Base-by-base conservation (phyloP, 1,284 basidiomycete genomes). In the Fomitopsis pinicola region DNA sequence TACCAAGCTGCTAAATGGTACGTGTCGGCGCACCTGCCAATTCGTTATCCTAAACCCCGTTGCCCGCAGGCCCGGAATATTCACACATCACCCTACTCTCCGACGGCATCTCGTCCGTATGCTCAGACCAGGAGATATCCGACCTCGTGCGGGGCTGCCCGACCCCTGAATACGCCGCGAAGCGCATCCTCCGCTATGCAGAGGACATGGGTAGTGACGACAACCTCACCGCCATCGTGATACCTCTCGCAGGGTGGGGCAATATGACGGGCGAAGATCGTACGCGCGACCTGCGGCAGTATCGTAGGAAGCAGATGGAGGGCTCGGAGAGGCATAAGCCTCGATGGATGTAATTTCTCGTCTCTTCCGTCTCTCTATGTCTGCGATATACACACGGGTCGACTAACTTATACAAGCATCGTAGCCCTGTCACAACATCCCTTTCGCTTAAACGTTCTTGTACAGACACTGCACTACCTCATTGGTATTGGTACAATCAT, bases 171-270 rank as follows among this genome's bases (percentile, higher is more conserved):
- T 77, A 80, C 36, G 97, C 95, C 14, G 95, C 97, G 3, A 82
- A 90, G 59, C 82, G 83, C 22, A 95, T 99, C 56, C 78, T 98
- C 17, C 78, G 85, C 10, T 98, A 95, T 70, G 92, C 94, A 0
- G 93, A 98, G 74, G 92, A 96, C 68, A 77, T 98, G 56, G 95
- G 89, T 50, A 88, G 91, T 35, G 89, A 93, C 65, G 97, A 99
- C 72, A 99, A 99, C 72, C 86, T 90, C 56, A 97, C 95, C 1
- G 93, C 87, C 12, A 82, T 99, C 55, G 92, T 98, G n/a, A 84
- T 98, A 12, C 97, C 97, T 5, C 82, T 99, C 8, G 85, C 89
- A 9, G 95, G 95, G 9, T 99, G 97, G 97, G 93, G 91, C 3
- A 84, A 87, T 62, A 81, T 93, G 1, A 80, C 78, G 19, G 95